Evolutionary conservation across 306 rosid genomes (phyloP), one percentile per base, ranked within the genome.

Genomic region (Adenanthera pavonina): DNA sequence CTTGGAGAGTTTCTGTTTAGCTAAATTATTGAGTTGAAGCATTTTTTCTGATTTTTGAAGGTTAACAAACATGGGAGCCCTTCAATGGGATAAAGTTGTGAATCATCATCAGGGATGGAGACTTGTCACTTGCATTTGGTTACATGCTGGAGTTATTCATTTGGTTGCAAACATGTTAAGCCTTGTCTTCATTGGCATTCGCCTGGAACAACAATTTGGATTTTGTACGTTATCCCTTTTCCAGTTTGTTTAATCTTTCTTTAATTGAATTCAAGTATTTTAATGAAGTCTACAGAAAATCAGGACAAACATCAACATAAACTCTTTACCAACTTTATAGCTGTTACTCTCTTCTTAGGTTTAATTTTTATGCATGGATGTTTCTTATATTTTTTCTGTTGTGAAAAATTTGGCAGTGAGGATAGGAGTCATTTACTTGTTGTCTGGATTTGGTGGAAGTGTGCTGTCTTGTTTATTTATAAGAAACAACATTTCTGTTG

Each of bases 131-230:
- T 93, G 95, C 88, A 82, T 91, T 59, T 95, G 99, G 99, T 79
- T 91, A 57, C 99, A 95, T 74, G 99, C 99, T 51, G 99, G 99
- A 62, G 46, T 88, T 66, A 79, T 95, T 77, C 97, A 95, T 81
- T 86, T 93, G 81, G 82, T 86, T 7, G 97, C 88, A 1, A 95
- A 92, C 84, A 90, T 92, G 97, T 68, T 92, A 48, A 90, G 97
- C 84, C 86, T 92, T 13, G 79, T 95, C 75, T 90, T 95, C 82
- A 89, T 92, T 44, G 97, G 99, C 19, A 90, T 91, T 84, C 97
- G 97, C 75, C 87, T 93, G 6, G 99, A 92, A 82, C 97, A 90
- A 74, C 97, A 93, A 83, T 95, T 92, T 12, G 99, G 99, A 33
- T 92, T 90, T 51, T 95, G 99, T 92, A 89, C 38, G 87, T 78